Evolutionary conservation across 768 basidiomycete species (phyloP), one percentile per base, ranked within the genome.

Genomic region (Pulveroboletus frians): DNA sequence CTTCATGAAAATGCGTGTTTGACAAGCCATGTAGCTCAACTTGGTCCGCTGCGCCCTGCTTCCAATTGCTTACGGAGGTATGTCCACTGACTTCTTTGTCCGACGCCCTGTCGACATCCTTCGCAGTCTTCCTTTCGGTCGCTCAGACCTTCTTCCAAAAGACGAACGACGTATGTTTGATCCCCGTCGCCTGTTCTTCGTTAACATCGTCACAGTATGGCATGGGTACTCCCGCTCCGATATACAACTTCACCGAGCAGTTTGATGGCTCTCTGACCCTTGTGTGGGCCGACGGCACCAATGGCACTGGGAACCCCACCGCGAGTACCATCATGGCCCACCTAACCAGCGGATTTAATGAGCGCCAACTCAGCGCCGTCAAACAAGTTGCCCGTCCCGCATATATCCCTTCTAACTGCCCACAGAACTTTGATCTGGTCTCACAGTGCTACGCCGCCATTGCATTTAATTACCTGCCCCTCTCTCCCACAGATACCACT

Each of bases 371-470:
- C 2, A 60, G 57, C 4, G 71, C 71, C 3, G 74, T 91, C 31
- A 71, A 71, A 46, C 67, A 81, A 59, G 72, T 83, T 10, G 61
- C 64, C 27, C 72, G 69, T 23, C 69, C 73, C 0, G 60, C 66
- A 4, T 76, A 80, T 21, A 81, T 91, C 13, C 73, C 78, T 0
- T 54, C 69, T 0, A 62, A 69, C 30, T 91, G 88, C 60, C 85
- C 81, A 8, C 79, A 85, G 60, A 91, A 90, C 67, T 88, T 85
- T 69, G 81, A 85, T 43, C 56, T 74, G 8, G 74, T 79, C 43
- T 88, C 86, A 3, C 71, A 79, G 49, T 91, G 88, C 61, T 91
- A 76, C 56, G 85, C 80, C 1, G 87, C 73, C 2, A 63, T 91
- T 13, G 67, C 75, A 0, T 88, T 91, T 64, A 72, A 76, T 53